Evolutionary conservation across 1,284 basidiomycete species (phyloP), one percentile per base, ranked within the genome.

Genomic region (Naganishia cerealis): DNA sequence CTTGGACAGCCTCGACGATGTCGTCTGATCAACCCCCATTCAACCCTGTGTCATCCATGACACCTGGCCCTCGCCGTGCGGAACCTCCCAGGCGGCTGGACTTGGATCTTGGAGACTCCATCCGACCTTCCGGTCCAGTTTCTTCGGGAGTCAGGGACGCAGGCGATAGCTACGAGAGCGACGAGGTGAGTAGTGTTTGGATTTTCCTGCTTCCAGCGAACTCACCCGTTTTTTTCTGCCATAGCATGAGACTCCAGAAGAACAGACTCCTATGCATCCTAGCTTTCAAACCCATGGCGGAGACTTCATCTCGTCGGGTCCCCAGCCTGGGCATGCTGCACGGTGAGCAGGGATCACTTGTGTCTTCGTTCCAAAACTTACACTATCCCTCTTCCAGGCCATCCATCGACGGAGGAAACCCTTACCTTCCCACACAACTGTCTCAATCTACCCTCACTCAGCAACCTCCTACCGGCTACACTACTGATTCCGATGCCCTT

Each of bases 221-320:
- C n/a, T 21, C 46, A 8, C 16, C 7, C 16, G 2, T 2, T 21
- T 16, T 0, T 39, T 36, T 6, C 5, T 26, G 18, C 29, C n/a
- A 38, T 38, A 62, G 59, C 59, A 68, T 16, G 67, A 68, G 29
- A 56, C 54, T 38, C 54, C 53, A 12, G 54, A 68, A n/a, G 67
- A 68, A 40, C 29, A 29, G 40, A 68, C 67, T 13, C 67, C 67
- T n/a, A 59, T 63, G 43, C 55, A 65, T 56, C 61, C 61, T 24
- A 65, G 16, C 36, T 68, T 68, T 29, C 53, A 57, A 16, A 55
- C 15, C 16, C 36, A 50, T 3, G 59, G 55, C 21, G 67, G 67
- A 21, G 67, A 68, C 52, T 68, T 65, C 29, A n/a, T 68, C 24
- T 53, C 52, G 4, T 40, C 33, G 2, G 67, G 67, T 24, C 67